A percentile compares a stretch with the other conserved stretches of the same genome.
phyloP scores from a whole-genome alignment of 2,329 filamentous ascomycete species.

The Tolypocladium album region DNA sequence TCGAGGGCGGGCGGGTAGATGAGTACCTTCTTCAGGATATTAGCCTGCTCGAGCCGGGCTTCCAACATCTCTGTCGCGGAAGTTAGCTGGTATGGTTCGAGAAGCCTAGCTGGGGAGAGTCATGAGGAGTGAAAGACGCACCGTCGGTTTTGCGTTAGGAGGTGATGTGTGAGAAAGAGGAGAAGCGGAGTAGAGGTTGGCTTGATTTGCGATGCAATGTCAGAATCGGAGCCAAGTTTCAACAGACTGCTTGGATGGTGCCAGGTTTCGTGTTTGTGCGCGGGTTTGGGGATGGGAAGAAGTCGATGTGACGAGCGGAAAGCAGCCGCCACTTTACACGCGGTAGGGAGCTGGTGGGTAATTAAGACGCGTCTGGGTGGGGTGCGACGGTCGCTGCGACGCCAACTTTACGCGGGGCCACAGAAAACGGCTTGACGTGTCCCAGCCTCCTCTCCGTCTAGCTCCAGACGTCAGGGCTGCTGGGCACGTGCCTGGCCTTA shows the following conservation, averaged over 20 bases:
- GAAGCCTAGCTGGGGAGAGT: not conserved
- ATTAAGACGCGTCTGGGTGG: conserved; percentile 19
- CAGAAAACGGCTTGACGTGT: not conserved
- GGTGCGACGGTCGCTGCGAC: conserved; percentile 7
- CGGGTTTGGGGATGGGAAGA: conserved; percentile 3
- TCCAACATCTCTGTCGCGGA: conserved; percentile 64
- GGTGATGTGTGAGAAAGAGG: not conserved
- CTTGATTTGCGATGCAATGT: not conserved
- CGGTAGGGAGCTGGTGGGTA: conserved; percentile 12
- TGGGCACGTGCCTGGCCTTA: not conserved
- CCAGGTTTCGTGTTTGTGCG: not conserved
- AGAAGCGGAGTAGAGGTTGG: not conserved
- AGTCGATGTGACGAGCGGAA: not conserved
- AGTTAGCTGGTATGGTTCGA: not conserved
- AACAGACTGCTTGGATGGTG: not conserved
- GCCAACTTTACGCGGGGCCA: conserved; percentile 20
- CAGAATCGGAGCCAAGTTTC: not conserved
- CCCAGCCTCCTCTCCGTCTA: not conserved
- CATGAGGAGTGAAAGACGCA: not conserved
- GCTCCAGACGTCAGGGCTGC: not conserved
- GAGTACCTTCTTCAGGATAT: conserved; percentile 82
- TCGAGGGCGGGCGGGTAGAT: not conserved
- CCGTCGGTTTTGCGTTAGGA: not conserved
- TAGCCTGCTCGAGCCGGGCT: conserved; percentile 91
- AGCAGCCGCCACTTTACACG: conserved; percentile 21